Conservation (phyloP, 225 moss, liverwort and hornwort genomes). For the Antitrichia curtipendula region DNA sequence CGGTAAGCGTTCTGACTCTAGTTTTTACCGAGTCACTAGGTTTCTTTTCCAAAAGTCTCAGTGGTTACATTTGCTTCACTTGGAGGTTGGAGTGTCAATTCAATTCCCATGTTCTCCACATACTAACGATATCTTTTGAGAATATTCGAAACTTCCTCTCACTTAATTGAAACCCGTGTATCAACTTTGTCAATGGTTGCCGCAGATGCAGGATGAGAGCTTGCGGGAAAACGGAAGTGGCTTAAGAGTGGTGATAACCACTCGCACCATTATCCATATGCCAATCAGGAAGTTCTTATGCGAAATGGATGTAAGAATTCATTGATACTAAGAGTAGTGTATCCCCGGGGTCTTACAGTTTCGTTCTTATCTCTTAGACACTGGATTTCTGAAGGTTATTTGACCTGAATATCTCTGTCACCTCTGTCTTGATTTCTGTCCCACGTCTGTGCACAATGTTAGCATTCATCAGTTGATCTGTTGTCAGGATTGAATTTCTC, state of each 20-base stretch:
- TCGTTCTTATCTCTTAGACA: not conserved
- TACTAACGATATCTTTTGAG: not conserved
- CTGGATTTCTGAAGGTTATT: not conserved
- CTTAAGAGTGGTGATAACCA: constrained; percentile 41
- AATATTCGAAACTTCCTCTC: not conserved
- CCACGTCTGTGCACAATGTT: not conserved
- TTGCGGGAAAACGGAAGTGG: constrained; percentile 9
- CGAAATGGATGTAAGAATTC: constrained; percentile 21
- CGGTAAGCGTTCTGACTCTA: not conserved
- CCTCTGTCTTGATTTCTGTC: not conserved
- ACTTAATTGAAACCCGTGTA: not conserved
- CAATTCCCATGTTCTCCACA: not conserved
- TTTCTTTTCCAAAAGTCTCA: not conserved
- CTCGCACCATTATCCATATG: constrained; percentile 39
- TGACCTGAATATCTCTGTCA: not conserved
- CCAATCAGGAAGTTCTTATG: constrained; percentile 18
- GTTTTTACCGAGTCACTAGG: not conserved
- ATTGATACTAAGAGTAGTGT: not conserved
- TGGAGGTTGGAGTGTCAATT: not conserved
- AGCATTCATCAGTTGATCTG: not conserved
- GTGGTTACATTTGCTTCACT: not conserved
- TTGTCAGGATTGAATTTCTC: not conserved
- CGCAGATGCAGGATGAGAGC: constrained; percentile 14
- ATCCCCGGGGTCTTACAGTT: not conserved
- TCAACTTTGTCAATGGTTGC: not conserved